phyloP scores from a whole-genome alignment of 2,329 filamentous ascomycete species.

The Pseudopithomyces maydicus region DNA sequence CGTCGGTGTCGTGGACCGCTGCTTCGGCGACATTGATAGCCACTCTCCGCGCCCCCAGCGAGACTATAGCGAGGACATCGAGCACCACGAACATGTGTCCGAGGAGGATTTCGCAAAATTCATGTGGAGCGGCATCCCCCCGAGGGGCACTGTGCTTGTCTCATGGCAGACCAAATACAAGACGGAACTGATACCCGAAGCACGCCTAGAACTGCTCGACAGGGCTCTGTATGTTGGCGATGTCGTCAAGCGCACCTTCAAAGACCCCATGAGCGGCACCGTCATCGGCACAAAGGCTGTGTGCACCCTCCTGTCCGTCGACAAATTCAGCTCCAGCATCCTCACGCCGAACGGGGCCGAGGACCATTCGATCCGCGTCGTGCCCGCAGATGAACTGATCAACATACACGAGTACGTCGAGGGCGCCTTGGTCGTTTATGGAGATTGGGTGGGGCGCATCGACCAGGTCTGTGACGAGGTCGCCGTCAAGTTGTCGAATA shows the following conservation, averaged over 20 bases:
- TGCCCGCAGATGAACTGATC: conserved; percentile 53
- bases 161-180: conserved; percentile 51
- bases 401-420: conserved; percentile 53
- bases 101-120: conserved; percentile 45
- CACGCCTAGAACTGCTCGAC: conserved; percentile 57
- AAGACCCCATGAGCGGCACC: conserved; percentile 59
- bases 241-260: conserved; percentile 56
- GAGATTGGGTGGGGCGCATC: conserved; percentile 62
- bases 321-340: conserved; percentile 29
- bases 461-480: conserved; percentile 56
- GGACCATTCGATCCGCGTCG: conserved; percentile 43
- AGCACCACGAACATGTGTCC: conserved; percentile 40
- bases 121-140: conserved; percentile 53
- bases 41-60: conserved; percentile 51
- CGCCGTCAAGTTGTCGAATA: conserved; percentile 57
- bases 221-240: conserved; percentile 61
- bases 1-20: conserved; percentile 53
- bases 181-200: conserved; percentile 47
- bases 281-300: conserved; percentile 55
- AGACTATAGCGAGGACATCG: conserved; percentile 45
- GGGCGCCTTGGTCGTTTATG: conserved; percentile 59
- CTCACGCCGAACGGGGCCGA: conserved; percentile 30
- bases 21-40: conserved; percentile 50
- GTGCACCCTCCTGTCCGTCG: conserved; percentile 51
- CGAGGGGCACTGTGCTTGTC: conserved; percentile 58